Conservation (phyloP, 148 eudicot species). For the Fagopyrum tataricum region DNA sequence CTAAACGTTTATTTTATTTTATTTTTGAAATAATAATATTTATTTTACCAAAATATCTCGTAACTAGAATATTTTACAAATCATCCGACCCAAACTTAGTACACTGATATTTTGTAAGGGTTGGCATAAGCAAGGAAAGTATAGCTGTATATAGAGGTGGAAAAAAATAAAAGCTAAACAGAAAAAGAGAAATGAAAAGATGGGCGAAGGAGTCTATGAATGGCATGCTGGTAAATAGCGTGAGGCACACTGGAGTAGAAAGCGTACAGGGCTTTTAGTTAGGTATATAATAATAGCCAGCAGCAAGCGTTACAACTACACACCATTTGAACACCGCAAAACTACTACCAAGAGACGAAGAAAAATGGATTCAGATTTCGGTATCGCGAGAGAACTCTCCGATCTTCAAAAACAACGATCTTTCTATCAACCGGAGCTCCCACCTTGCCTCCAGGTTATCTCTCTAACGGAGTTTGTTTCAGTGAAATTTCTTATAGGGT, state of each 20-base stretch:
- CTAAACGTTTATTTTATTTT: too few species aligned
- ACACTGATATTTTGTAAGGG: too few species aligned
- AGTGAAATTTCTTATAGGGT: background rate
- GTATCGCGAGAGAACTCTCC: slow-evolving; percentile 70
- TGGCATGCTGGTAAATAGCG: background rate
- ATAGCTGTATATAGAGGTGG: too few species aligned
- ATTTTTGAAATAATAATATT: too few species aligned
- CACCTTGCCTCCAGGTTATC: slow-evolving; percentile 93
- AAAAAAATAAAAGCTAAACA: too few species aligned
- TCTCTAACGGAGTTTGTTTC: background rate
- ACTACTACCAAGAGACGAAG: background rate
- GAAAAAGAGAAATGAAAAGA: too few species aligned
- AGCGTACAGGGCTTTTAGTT: background rate
- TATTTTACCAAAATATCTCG: too few species aligned
- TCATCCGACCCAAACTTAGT: too few species aligned
- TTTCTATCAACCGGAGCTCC: slow-evolving; percentile 68
- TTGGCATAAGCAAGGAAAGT: too few species aligned
- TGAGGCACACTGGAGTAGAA: background rate
- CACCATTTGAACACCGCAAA: background rate
- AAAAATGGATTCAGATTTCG: slow-evolving; percentile 80
- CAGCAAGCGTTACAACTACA: background rate
- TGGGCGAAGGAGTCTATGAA: too few species aligned
- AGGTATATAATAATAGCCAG: background rate
- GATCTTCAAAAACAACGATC: slow-evolving; percentile 81
- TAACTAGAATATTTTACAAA: too few species aligned